phyloP scores from a whole-genome alignment of 306 rosid species.

The Comarum palustre region DNA sequence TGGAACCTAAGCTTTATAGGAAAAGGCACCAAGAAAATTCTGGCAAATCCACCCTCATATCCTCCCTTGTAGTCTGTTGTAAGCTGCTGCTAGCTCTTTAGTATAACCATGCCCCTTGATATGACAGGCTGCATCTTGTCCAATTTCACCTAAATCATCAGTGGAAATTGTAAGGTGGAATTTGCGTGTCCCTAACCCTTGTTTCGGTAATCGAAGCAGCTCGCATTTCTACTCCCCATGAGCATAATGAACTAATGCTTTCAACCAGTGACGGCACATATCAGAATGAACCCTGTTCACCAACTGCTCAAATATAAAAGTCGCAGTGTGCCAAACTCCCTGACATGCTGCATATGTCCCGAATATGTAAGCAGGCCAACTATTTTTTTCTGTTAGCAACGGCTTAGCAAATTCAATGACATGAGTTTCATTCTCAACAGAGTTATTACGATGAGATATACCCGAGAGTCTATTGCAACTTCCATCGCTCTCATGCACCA shows the following conservation, averaged over 20 bases:
- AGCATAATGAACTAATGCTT: constrained; percentile 44
- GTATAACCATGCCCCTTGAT: too few relatives aligned
- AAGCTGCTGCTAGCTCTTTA: too few relatives aligned
- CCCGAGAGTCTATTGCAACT: constrained; percentile 10
- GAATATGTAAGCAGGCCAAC: constrained; percentile 52
- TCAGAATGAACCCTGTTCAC: constrained; percentile 34
- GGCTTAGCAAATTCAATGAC: constrained; percentile 33
- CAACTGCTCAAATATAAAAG: constrained; percentile 41
- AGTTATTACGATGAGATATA: constrained; percentile 13
- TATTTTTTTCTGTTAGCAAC: constrained; percentile 30
- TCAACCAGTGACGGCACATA: constrained; percentile 44
- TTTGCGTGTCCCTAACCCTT: constrained; percentile 32
- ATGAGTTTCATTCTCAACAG: constrained; percentile 35
- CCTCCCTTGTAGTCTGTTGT: too few relatives aligned
- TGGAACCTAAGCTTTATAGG: too few relatives aligned
- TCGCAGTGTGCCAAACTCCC: constrained; percentile 48
- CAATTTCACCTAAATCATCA: too few relatives aligned
- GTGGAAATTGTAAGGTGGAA: constrained; percentile 11
- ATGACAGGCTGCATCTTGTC: too few relatives aligned
- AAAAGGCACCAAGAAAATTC: too few relatives aligned
- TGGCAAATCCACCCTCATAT: too few relatives aligned
- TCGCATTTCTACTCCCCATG: constrained; percentile 41
- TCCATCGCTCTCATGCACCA: constrained; percentile 28
- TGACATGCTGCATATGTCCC: constrained; percentile 49
- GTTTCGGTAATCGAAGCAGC: constrained; percentile 32